phyloP scores from a whole-genome alignment of 768 basidiomycete species.

The Rhodotorula kratochvilovae region DNA sequence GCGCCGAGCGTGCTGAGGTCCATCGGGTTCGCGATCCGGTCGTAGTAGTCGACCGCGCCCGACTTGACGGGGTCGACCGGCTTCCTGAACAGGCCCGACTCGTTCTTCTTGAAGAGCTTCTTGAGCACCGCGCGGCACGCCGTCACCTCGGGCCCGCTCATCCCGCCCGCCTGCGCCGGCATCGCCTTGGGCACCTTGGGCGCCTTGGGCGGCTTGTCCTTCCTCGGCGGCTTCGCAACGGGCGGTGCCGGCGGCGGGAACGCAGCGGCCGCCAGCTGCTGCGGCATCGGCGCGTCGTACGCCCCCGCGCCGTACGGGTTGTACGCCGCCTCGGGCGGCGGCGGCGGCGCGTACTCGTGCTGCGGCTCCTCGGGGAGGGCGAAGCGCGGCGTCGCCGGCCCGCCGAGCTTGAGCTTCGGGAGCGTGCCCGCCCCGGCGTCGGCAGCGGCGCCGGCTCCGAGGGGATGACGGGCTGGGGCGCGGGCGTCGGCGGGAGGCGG shows the following conservation, averaged over 20 bases:
- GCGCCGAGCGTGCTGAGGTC: slow-evolving; percentile 82
- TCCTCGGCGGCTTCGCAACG: slow-evolving; percentile 27
- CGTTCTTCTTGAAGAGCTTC: slow-evolving; percentile 72
- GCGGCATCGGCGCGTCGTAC: neutral
- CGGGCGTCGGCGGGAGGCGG: slow-evolving; percentile 44
- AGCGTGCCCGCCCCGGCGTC: neutral
- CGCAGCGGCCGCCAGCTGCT: neutral
- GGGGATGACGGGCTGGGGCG: neutral
- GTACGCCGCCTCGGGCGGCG: neutral
- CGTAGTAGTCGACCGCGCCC: slow-evolving; percentile 59
- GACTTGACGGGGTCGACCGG: slow-evolving; percentile 58
- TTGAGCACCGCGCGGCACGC: slow-evolving; percentile 52
- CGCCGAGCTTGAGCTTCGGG: slow-evolving; percentile 29
- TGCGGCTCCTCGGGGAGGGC: neutral
- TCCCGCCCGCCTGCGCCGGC: slow-evolving; percentile 38
- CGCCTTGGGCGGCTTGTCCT: slow-evolving; percentile 22
- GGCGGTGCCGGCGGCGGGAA: slow-evolving; percentile 5
- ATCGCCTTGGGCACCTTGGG: slow-evolving; percentile 21
- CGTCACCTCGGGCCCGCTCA: slow-evolving; percentile 39
- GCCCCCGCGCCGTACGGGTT: neutral
- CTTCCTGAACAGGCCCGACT: slow-evolving; percentile 67
- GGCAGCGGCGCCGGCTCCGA: slow-evolving; percentile 3
- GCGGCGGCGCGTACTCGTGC: neutral
- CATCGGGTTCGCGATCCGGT: slow-evolving; percentile 87
- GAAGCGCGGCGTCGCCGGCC: slow-evolving; percentile 21